These are phyloP conservation scores for Leccinum barrowsii DNA, from an alignment of 768 basidiomycete species.

Conservation along the genomic window DNA sequence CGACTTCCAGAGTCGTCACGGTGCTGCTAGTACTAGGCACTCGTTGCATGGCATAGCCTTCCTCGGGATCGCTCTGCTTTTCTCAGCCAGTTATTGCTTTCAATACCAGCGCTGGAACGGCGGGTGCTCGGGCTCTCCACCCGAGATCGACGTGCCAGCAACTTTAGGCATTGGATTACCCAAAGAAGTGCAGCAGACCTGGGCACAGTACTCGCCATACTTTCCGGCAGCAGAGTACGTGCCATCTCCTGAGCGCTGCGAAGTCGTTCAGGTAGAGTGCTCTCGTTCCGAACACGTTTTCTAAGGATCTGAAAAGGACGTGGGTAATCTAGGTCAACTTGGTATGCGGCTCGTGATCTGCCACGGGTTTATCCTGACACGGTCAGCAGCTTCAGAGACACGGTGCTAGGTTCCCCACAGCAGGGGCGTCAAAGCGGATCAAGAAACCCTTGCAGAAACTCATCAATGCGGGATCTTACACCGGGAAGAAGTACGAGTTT, in stretches of 20 bases:
- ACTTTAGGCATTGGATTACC: slow-evolving; percentile 7
- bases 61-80: slow-evolving; percentile 15
- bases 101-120: slow-evolving; percentile 8
- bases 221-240: slow-evolving; percentile 45
- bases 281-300: not conserved
- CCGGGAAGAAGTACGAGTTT: slow-evolving; percentile 51
- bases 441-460: slow-evolving; percentile 51
- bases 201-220: slow-evolving; percentile 66
- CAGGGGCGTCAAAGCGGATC: slow-evolving; percentile 42
- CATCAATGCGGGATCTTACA: slow-evolving; percentile 41
- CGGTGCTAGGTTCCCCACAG: slow-evolving; percentile 74
- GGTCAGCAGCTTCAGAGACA: slow-evolving; percentile 67
- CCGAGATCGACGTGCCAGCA: not conserved
- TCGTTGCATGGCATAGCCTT: slow-evolving; percentile 2
- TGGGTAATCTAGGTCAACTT: slow-evolving; percentile 23
- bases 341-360: slow-evolving; percentile 14
- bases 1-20: not conserved
- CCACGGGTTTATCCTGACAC: slow-evolving; percentile 3
- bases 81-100: slow-evolving; percentile 11
- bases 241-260: slow-evolving; percentile 46
- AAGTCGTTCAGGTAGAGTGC: slow-evolving; percentile 49
- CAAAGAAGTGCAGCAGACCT: slow-evolving; percentile 33
- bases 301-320: not conserved
- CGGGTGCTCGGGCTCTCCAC: not conserved
- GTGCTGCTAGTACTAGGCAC: not conserved